Conservation (phyloP, 75 land plant species). For the Pinus albicaulis region DNA sequence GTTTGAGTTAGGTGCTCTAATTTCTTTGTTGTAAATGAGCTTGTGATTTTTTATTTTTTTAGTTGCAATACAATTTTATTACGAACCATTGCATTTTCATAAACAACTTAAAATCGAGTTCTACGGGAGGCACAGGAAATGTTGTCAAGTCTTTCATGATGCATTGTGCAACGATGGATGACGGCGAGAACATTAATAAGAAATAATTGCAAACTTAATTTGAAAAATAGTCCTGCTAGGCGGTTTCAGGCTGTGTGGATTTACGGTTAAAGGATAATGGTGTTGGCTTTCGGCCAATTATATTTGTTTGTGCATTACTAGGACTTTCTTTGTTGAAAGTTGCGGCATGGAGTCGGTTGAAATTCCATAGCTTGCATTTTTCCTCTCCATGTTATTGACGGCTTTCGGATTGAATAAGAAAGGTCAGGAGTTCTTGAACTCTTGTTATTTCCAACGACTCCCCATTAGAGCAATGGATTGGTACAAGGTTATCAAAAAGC, state of each 20-base stretch:
- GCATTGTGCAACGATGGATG: too few species aligned
- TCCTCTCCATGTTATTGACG: background rate
- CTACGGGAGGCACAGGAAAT: background rate
- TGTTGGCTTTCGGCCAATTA: conserved; percentile 3
- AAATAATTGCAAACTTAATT: background rate
- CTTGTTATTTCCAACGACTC: background rate
- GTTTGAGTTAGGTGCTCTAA: background rate
- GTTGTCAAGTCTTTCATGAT: background rate
- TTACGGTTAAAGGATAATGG: too few species aligned
- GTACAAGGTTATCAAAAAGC: background rate
- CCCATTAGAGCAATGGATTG: background rate
- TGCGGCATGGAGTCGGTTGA: background rate
- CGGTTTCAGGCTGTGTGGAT: background rate
- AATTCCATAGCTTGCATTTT: conserved; percentile 6
- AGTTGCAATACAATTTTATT: background rate
- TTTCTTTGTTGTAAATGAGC: background rate
- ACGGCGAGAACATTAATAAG: background rate
- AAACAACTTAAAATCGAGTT: background rate
- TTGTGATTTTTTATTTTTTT: background rate
- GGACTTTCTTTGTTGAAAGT: background rate
- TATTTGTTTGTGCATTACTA: background rate
- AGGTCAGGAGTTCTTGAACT: background rate
- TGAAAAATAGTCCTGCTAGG: background rate
- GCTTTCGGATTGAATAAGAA: background rate
- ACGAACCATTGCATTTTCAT: background rate